Evolutionary conservation across 192 early-diverging fungal species (phyloP).

Genomic region (Gamsiella multidivaricata): DNA sequence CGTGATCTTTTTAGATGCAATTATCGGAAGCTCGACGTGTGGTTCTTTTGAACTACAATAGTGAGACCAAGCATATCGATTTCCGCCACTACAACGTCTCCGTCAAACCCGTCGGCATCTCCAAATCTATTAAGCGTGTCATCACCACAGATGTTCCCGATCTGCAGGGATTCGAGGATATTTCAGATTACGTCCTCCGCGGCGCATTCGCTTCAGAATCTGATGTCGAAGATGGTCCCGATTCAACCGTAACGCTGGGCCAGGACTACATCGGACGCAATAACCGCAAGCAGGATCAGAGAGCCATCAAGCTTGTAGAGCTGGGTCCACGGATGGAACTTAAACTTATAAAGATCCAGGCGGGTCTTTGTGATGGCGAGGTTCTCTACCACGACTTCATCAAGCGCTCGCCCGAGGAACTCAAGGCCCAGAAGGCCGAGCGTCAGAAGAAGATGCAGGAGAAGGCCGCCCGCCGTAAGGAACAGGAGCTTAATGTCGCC

Average conservation of each 20-base stretch:
- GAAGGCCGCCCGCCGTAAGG: conserved; percentile 75
- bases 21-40: conserved; percentile 90
- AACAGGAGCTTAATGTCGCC: conserved; percentile 88
- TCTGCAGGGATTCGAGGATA: conserved; percentile 84
- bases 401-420: conserved; percentile 77
- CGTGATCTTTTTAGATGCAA: conserved; percentile 85
- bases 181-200: conserved; percentile 90
- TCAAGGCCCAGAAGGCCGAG: conserved; percentile 69
- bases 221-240: conserved; percentile 92
- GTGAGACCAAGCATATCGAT: conserved; percentile 84
- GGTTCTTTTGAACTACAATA: conserved; percentile 91
- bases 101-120: conserved; percentile 89
- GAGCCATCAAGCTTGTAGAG: conserved; percentile 88
- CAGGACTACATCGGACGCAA: conserved; percentile 84
- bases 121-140: conserved; percentile 90
- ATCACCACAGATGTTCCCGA: conserved; percentile 83
- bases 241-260: conserved; percentile 84
- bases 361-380: conserved; percentile 90
- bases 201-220: conserved; percentile 78
- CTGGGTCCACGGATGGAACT: conserved; percentile 93
- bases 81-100: conserved; percentile 94
- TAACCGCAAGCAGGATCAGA: conserved; percentile 80
- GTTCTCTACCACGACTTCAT: conserved; percentile 91
- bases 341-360: conserved; percentile 87
- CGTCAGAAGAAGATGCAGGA: conserved; percentile 71